phyloP scores from a whole-genome alignment of 768 basidiomycete species.

The Termitomyces sp. region DNA sequence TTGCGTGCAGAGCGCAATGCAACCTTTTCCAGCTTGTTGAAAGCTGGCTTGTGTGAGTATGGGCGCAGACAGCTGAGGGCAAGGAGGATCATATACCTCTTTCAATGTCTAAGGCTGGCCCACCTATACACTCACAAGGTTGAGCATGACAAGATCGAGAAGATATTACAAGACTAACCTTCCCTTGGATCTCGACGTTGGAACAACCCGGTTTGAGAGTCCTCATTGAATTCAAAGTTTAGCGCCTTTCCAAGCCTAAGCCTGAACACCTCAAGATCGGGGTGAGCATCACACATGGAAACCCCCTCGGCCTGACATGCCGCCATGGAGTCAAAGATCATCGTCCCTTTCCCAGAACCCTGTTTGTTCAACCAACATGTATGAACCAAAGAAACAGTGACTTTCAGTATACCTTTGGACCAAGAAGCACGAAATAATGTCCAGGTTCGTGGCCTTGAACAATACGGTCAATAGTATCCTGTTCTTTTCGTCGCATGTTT shows the following conservation, averaged over 20 bases:
- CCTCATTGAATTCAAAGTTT: conserved; percentile 85
- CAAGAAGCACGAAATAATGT: conserved; percentile 74
- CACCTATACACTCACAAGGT: conserved; percentile 39
- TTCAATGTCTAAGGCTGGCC: conserved; percentile 79
- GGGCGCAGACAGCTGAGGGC: neutral
- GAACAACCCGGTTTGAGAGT: conserved; percentile 77
- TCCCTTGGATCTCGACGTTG: conserved; percentile 82
- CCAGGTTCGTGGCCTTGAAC: conserved; percentile 70
- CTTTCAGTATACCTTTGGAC: conserved; percentile 57
- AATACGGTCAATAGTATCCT: conserved; percentile 74
- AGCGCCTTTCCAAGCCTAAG: conserved; percentile 82
- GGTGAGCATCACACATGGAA: conserved; percentile 79
- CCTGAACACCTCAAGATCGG: conserved; percentile 83
- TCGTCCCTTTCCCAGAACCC: conserved; percentile 82
- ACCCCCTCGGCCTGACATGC: conserved; percentile 66
- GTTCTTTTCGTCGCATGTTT: conserved; percentile 70
- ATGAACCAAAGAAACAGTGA: conserved; percentile 6
- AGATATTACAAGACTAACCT: conserved; percentile 33
- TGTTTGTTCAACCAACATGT: conserved; percentile 22
- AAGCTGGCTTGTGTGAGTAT: conserved; percentile 34
- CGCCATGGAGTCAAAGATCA: conserved; percentile 82
- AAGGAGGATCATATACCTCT: conserved; percentile 44
- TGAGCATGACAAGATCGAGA: neutral
- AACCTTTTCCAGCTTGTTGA: conserved; percentile 86
- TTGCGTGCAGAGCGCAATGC: conserved; percentile 60